phyloP scores from a whole-genome alignment of 1,284 basidiomycete genomes.

The Athelia psychrophila region DNA sequence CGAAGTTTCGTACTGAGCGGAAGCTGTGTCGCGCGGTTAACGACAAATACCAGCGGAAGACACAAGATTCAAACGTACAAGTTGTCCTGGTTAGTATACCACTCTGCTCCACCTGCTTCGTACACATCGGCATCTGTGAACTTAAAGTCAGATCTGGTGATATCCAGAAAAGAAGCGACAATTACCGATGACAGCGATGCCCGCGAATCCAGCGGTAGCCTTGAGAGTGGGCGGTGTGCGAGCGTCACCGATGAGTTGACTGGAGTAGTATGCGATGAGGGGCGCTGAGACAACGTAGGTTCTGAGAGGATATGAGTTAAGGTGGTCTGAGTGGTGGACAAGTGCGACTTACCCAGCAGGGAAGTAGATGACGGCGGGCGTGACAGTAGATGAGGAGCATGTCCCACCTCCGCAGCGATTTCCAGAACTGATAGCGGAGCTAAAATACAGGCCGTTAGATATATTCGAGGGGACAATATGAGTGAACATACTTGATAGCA shows the following conservation, averaged over 20 bases:
- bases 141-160: background rate
- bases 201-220: conserved; percentile 37
- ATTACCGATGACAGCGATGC: conserved; percentile 44
- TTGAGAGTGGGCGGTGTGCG: conserved; percentile 37
- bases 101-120: conserved; percentile 33
- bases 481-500: conserved; percentile 55
- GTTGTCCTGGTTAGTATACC: conserved; percentile 21
- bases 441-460: background rate
- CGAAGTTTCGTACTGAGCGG: conserved; percentile 61
- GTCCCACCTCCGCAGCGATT: conserved; percentile 52
- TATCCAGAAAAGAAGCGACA: background rate
- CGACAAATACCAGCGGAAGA: background rate
- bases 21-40: conserved; percentile 16
- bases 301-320: conserved; percentile 9
- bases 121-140: conserved; percentile 34
- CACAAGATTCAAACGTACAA: conserved; percentile 1
- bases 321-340: background rate
- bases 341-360: conserved; percentile 30
- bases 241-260: conserved; percentile 40
- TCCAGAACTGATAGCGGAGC: conserved; percentile 48
- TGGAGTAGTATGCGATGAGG: conserved; percentile 43
- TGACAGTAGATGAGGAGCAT: conserved; percentile 42
- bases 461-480: background rate
- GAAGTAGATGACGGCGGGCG: conserved; percentile 56
- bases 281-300: conserved; percentile 42